phyloP scores from a whole-genome alignment of 371 early-diverging fungal genomes.

The Vairimorpha ceranae region DNA sequence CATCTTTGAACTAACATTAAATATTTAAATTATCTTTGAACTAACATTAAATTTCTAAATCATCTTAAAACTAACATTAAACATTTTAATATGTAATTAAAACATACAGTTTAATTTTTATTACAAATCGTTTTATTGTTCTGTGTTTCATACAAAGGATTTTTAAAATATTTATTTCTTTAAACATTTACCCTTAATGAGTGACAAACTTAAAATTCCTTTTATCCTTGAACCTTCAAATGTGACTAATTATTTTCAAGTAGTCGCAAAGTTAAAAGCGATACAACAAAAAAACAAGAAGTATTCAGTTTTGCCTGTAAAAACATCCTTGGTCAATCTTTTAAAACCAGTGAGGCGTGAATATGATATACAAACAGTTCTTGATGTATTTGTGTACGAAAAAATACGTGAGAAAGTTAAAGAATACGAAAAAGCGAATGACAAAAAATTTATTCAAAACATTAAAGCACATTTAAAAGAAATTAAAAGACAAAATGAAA shows the following conservation, averaged over 20 bases:
- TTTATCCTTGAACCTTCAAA: slow-evolving; percentile 23
- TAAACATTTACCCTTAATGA: background rate
- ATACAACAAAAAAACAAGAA: slow-evolving; percentile 41
- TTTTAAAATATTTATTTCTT: too few relatives aligned
- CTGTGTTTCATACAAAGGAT: too few relatives aligned
- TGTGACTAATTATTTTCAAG: slow-evolving; percentile 49
- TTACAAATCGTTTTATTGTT: too few relatives aligned
- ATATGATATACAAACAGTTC: slow-evolving; percentile 26
- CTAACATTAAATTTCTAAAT: too few relatives aligned
- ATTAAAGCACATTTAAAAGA: slow-evolving; percentile 27
- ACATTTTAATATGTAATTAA: too few relatives aligned
- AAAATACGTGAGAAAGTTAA: slow-evolving; percentile 34
- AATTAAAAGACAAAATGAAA: slow-evolving; percentile 33
- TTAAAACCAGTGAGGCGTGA: background rate
- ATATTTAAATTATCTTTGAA: too few relatives aligned
- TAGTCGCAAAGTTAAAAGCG: slow-evolving; percentile 33
- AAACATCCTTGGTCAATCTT: background rate
- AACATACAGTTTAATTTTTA: too few relatives aligned
- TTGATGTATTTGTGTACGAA: slow-evolving; percentile 48
- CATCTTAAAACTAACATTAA: too few relatives aligned
- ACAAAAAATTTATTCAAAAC: slow-evolving; percentile 10
- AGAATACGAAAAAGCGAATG: slow-evolving; percentile 17
- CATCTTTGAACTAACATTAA: too few relatives aligned
- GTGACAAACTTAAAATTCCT: slow-evolving; percentile 26
- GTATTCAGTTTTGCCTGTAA: background rate